phyloP scores from a whole-genome alignment of 2,329 filamentous ascomycete species.

The Cryphonectria radicalis region DNA sequence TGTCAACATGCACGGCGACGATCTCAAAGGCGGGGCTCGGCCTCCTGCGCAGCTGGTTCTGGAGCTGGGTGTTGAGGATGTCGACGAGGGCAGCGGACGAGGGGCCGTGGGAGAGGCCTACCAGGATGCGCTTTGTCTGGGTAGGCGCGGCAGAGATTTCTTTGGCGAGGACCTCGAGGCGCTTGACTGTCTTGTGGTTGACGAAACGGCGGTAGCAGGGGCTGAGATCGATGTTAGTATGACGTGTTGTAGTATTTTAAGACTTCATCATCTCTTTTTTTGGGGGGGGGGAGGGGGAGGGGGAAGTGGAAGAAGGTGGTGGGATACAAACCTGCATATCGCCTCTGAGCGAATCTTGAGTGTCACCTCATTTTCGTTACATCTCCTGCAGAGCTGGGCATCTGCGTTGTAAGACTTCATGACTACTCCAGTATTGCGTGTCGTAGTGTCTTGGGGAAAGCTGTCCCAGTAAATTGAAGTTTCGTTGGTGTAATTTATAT shows the following conservation, averaged over 20 bases:
- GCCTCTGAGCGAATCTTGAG: constrained; percentile 62
- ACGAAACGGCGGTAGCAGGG: constrained; percentile 81
- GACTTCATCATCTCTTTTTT: background rate
- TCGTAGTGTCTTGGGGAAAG: background rate
- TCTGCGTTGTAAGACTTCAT: constrained; percentile 30
- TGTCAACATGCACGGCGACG: constrained; percentile 60
- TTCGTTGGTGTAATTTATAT: background rate
- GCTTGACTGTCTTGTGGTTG: constrained; percentile 77
- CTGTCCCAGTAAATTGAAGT: no score
- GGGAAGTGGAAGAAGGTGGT: background rate
- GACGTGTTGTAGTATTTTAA: background rate
- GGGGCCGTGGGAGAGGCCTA: constrained; percentile 82
- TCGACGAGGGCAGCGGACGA: constrained; percentile 80
- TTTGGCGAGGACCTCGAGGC: constrained; percentile 58
- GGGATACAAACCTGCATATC: constrained; percentile 59
- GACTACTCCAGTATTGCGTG: no score
- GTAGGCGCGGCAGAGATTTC: constrained; percentile 47
- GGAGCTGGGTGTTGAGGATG: constrained; percentile 72
- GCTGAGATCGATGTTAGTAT: constrained; percentile 43
- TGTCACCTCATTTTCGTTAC: constrained; percentile 52
- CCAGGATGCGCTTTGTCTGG: constrained; percentile 59
- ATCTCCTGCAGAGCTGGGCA: constrained; percentile 56
- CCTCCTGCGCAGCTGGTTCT: constrained; percentile 66
- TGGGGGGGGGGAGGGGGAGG: no score
- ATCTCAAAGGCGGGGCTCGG: constrained; percentile 71